Percentiles rank a stretch among this genome's conserved stretches.
These are phyloP conservation scores for Naegleria fowleri DNA, from an alignment of 208 protist genomes.

Conservation along the genomic window DNA sequence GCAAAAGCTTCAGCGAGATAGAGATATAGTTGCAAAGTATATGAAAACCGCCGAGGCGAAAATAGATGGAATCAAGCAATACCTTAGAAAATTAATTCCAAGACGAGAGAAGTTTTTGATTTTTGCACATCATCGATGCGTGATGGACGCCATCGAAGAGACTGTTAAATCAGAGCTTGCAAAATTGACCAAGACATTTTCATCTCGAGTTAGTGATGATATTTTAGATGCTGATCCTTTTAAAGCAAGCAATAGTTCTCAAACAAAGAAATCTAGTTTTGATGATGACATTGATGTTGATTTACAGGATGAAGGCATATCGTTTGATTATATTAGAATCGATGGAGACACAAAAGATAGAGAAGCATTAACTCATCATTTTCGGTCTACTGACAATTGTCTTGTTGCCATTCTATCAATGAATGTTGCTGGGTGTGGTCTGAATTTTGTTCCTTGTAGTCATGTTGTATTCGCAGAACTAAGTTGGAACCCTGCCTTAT, in stretches of 20 bases:
- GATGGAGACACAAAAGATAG: slow-evolving; percentile 54
- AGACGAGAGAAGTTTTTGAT: slow-evolving; percentile 7
- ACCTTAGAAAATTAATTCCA: neutral
- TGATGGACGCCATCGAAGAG: neutral
- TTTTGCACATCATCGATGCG: neutral
- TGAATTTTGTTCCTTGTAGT: slow-evolving; percentile 83
- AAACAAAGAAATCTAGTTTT: neutral
- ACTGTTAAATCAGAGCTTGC: neutral
- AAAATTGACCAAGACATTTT: neutral
- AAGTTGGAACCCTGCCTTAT: slow-evolving; percentile 88
- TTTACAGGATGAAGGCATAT: slow-evolving; percentile 46
- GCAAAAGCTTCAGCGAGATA: neutral
- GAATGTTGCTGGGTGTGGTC: slow-evolving; percentile 81
- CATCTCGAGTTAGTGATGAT: neutral
- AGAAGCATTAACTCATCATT: slow-evolving; percentile 65
- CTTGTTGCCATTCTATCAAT: slow-evolving; percentile 78
- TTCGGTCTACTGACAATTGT: slow-evolving; percentile 62
- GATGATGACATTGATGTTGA: neutral
- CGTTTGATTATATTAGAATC: slow-evolving; percentile 44
- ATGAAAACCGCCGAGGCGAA: neutral
- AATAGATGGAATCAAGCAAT: neutral
- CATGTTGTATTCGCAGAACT: slow-evolving; percentile 93
- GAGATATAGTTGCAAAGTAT: neutral
- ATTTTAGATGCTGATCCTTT: neutral
- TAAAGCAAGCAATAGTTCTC: neutral